Evolutionary conservation across 139 green algal species (phyloP), one percentile per base, ranked within the genome.

Genomic region (Monoraphidium neglectum): DNA sequence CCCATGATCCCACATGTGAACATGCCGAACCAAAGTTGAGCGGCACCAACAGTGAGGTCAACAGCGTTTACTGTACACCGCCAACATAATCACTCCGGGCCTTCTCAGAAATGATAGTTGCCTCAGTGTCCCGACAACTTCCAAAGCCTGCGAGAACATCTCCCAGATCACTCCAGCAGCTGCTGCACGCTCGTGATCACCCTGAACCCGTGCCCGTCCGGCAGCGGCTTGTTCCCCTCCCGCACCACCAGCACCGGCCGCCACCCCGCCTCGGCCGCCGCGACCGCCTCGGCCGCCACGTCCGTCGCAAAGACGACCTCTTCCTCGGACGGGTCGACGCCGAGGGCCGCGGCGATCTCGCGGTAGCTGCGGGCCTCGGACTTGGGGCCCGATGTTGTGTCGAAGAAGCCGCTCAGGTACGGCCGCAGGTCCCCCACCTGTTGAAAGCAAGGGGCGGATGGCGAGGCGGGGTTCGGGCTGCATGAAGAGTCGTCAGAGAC

Each of bases 371-470:
- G 28, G 0, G 83, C 36, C 40, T 92, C 80, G 2, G 81, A 64
- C 85, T 98, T 98, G 46, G 86, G 37, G 0, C 95, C 95, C 8
- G 74, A 87, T 36, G 78, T 94, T 47, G 95, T 98, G 90, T 99
- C 95, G 71, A 99, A 99, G 85, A 95, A 99, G 65, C 94, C 95
- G 51, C 68, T 84, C 49, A 98, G 82, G 83, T 96, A 95, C 1
- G 80, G 85, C 6, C 92, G 85, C 77, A 99, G 77, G 78, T 98
- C 95, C 18, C 95, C 95, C 13, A 77, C 84, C 89, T 94, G 77
- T n/a, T n/a, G n/a, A n/a, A n/a, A n/a, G n/a, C n/a, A n/a, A n/a
- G 28, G n/a, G n/a, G 2, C 0, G 12, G 49, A 24, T 56, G 43
- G 1, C 16, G 51, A 5, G 4, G 51, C 21, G 30, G 67, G 23